Percentiles rank a stretch among this genome's conserved stretches.
phyloP scores from a whole-genome alignment of 345 rosid species.

The Boechera retrofracta region DNA sequence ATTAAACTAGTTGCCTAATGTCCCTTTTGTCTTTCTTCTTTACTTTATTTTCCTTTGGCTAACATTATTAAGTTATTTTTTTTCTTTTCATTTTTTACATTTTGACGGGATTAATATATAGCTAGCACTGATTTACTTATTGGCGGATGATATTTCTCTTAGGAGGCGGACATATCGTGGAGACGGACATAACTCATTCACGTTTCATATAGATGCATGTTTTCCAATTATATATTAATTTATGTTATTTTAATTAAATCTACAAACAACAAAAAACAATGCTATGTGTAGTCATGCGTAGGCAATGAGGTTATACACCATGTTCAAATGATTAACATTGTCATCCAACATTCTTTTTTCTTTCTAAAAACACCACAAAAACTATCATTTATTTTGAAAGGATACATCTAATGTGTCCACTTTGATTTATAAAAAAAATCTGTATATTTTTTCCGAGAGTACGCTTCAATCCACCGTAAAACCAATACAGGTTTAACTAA shows the following conservation, averaged over 20 bases:
- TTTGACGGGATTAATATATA: slow-evolving; percentile 9
- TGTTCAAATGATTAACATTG: slow-evolving; percentile 39
- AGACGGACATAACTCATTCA: slow-evolving; percentile 11
- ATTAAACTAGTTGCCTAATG: slow-evolving; percentile 39
- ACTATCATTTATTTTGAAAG: slow-evolving; percentile 6
- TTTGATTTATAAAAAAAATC: neutral
- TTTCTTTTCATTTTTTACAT: neutral
- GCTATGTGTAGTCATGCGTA: slow-evolving; percentile 33
- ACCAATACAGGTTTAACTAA: neutral
- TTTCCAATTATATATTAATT: neutral
- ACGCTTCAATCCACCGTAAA: neutral
- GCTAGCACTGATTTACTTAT: neutral
- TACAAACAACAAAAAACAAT: slow-evolving; percentile 23
- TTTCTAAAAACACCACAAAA: slow-evolving; percentile 34
- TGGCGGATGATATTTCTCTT: slow-evolving; percentile 19
- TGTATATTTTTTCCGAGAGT: neutral
- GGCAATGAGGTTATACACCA: slow-evolving; percentile 24
- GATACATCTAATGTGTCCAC: neutral
- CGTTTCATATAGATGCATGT: neutral
- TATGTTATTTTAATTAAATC: neutral
- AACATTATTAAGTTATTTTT: neutral
- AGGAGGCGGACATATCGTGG: slow-evolving; percentile 2
- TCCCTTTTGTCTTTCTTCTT: slow-evolving; percentile 33
- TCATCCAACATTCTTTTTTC: slow-evolving; percentile 23
- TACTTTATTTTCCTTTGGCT: slow-evolving; percentile 8